A percentile compares a stretch with the other conserved stretches of the same genome.
Evolutionary conservation across 2,329 filamentous ascomycete genomes (phyloP).

Genomic region (Pseudogymnoascus sp.): DNA sequence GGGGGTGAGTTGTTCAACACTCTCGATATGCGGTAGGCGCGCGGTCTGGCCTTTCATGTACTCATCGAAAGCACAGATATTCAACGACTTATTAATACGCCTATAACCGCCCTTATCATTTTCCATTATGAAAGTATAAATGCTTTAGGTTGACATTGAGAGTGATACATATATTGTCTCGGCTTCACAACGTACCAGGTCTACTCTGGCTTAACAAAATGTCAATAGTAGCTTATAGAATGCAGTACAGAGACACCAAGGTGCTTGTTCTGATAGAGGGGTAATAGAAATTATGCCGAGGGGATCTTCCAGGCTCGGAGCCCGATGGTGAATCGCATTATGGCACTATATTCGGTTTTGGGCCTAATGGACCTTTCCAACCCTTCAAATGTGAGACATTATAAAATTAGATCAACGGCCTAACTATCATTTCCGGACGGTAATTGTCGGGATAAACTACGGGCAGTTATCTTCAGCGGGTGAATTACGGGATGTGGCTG

Average conservation of each 20-base stretch:
- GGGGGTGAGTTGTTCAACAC: conserved; percentile 69
- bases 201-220: not conserved
- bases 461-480: not conserved
- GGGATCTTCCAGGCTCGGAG: not conserved
- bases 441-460: not conserved
- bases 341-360: not conserved
- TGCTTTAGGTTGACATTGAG: not conserved
- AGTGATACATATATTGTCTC: not conserved
- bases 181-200: not conserved
- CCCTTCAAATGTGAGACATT: not conserved
- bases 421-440: not conserved
- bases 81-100: not conserved
- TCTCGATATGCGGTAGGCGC: conserved; percentile 54
- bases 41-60: conserved; percentile 42
- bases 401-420: not conserved
- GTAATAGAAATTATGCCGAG: not conserved
- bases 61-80: not conserved
- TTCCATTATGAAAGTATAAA: not conserved
- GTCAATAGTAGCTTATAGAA: not conserved
- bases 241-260: not conserved
- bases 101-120: not conserved
- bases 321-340: not conserved
- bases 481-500: not conserved
- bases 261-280: not conserved
- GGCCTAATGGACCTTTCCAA: not conserved